Evolutionary conservation across 2,329 filamentous ascomycete species (phyloP), one percentile per base, ranked within the genome.

Genomic region (Diaporthe vaccinii): DNA sequence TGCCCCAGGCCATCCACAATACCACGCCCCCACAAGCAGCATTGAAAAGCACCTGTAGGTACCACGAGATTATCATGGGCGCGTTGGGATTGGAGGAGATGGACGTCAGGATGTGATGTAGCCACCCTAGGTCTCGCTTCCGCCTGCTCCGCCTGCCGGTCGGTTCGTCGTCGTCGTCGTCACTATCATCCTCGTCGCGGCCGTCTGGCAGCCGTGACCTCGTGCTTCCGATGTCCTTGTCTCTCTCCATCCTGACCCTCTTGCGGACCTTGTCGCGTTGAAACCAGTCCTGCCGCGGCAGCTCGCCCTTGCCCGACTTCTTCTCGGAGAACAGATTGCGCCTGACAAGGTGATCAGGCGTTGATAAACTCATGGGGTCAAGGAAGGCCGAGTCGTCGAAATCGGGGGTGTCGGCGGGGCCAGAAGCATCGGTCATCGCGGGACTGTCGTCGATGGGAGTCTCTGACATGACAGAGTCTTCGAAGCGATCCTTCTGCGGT

Each of bases 1-100:
- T 89, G 1, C 90, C 88, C 85, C 93, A 95, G 46, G 94, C 87
- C 58, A 95, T 86, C 83, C 93, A 96, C 55, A 91, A 84, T 73
- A 89, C 84, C 17, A 88, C 82, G 6, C 83, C 82, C 7, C 92
- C 87, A 22, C 94, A 85, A 76, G 90, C 88, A 62, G 92, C 82
- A 81, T 95, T 95, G 84, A 95, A 89, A 3, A 88, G 81, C 4
- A 92, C 84, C 74, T 90, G 88, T 46, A 92, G 83, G 88, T 91
- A 93, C 76, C 87, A 87, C 65, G 89, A 90, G 55, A 92, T 82
- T 75, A 92, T 89, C 36, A 90, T 88, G 1, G 91, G 91, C 25
- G 90, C 88, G 74, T 89, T 87, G 4, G 90, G 90, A 78, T 92
- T 88, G 74, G 89, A 87, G 77, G 90, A 88, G 76, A 92, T 83